Conservation (phyloP, 768 basidiomycete species). For the Hysterangium stoloniferum region DNA sequence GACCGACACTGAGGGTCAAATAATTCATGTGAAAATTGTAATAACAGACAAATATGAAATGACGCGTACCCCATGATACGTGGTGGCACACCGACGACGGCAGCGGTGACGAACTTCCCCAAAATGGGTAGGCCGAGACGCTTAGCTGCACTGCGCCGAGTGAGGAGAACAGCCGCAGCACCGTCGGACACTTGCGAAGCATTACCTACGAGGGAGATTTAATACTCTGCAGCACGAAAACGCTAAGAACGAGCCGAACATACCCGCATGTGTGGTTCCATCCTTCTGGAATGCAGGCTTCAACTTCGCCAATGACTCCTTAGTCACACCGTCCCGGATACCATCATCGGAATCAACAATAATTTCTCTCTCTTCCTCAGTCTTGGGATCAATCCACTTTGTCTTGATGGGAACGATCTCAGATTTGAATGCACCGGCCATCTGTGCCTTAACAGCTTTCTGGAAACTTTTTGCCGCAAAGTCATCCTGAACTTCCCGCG, state of each 20-base stretch:
- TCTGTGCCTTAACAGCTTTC: constrained; percentile 9
- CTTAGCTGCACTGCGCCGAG: constrained; percentile 72
- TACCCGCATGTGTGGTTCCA: constrained; percentile 68
- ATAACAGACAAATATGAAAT: neutral
- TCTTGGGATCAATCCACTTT: constrained; percentile 64
- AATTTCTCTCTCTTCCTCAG: constrained; percentile 56
- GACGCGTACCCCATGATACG: constrained; percentile 62
- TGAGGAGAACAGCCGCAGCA: constrained; percentile 81
- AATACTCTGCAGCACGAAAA: neutral
- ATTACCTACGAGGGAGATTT: constrained; percentile 41
- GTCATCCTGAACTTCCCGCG: constrained; percentile 71
- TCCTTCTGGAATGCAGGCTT: constrained; percentile 78
- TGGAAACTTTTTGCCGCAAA: constrained; percentile 53
- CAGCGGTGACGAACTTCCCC: constrained; percentile 73
- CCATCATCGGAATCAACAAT: constrained; percentile 80
- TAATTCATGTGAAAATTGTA: neutral
- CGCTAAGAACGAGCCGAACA: constrained; percentile 6
- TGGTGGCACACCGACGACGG: constrained; percentile 73
- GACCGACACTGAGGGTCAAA: constrained; percentile 69
- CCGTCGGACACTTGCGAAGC: constrained; percentile 90
- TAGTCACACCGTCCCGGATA: constrained; percentile 77
- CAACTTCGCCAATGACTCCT: constrained; percentile 68
- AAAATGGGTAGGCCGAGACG: constrained; percentile 79
- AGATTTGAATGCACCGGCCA: constrained; percentile 65
- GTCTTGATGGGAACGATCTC: constrained; percentile 81